These are phyloP conservation scores for Fusarium pseudoanthophilum DNA, from an alignment of 2,329 filamentous ascomycete species.

Conservation along the genomic window DNA sequence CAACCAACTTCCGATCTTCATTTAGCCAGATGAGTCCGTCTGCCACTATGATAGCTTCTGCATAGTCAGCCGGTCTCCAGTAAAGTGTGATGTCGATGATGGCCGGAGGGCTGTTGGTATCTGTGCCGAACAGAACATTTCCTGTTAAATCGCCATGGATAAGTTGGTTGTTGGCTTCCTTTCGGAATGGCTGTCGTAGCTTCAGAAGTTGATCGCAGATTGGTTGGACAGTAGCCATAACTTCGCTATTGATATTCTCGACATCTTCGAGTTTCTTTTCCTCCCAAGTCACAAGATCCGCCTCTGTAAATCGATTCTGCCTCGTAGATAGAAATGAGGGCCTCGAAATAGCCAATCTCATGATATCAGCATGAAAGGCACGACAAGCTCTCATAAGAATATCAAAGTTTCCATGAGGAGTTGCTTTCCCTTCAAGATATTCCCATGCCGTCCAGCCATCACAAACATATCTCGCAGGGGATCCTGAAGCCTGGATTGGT, in stretches of 20 bases:
- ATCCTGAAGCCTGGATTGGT: neutral
- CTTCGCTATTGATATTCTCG: neutral
- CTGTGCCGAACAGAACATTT: slow-evolving; percentile 3
- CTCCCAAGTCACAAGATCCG: slow-evolving; percentile 9
- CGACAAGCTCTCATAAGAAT: slow-evolving; percentile 7
- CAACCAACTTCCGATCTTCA: neutral
- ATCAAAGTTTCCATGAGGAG: neutral
- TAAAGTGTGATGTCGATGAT: slow-evolving; percentile 22
- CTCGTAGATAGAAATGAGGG: neutral
- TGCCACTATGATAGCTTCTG: slow-evolving; percentile 15
- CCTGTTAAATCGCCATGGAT: slow-evolving; percentile 18
- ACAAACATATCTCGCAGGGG: neutral
- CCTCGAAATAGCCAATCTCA: neutral
- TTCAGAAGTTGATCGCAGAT: neutral
- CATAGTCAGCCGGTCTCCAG: slow-evolving; percentile 9
- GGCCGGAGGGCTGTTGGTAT: neutral
- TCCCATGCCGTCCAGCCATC: slow-evolving; percentile 8
- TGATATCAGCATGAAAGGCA: neutral
- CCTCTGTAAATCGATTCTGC: slow-evolving; percentile 7
- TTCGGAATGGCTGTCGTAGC: neutral
- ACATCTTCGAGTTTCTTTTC: neutral
- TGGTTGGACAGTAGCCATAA: neutral
- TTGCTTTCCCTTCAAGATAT: neutral
- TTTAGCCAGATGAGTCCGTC: slow-evolving; percentile 7
- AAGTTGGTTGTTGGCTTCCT: neutral